Conservation (phyloP, 2,329 filamentous ascomycete species). For the Rhinocladiella similis region DNA sequence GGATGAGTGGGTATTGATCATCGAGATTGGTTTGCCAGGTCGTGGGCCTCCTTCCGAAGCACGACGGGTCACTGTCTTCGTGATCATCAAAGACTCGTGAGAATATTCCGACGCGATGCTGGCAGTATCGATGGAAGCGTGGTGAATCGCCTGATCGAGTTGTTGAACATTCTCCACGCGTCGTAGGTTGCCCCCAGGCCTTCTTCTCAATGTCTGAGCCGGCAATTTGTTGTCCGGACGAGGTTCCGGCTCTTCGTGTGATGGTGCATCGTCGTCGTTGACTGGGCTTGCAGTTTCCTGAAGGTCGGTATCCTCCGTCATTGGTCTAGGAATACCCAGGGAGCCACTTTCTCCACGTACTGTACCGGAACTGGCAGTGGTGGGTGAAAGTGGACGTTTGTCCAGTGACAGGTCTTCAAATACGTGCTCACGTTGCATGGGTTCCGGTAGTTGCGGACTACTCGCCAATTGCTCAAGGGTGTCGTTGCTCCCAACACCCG, state of each 20-base stretch:
- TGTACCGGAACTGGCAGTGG: conserved; percentile 17
- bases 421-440: not conserved
- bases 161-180: conserved; percentile 67
- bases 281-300: not conserved
- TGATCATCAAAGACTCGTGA: conserved; percentile 31
- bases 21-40: conserved; percentile 40
- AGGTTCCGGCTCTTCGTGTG: not conserved
- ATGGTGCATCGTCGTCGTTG: not conserved
- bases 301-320: not conserved
- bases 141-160: conserved; percentile 46
- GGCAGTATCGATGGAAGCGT: conserved; percentile 41
- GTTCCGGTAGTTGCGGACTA: not conserved
- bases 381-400: conserved; percentile 10
- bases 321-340: not conserved
- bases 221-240: conserved; percentile 25
- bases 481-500: conserved; percentile 6
- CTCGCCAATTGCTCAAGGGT: not conserved
- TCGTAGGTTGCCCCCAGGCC: conserved; percentile 73
- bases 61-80: conserved; percentile 26
- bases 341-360: conserved; percentile 3
- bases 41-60: conserved; percentile 25
- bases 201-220: conserved; percentile 63
- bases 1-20: conserved; percentile 55
- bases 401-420: not conserved
- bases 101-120: conserved; percentile 33